A percentile compares a stretch with the other conserved stretches of the same genome.
phyloP scores from a whole-genome alignment of 768 basidiomycete genomes.

The Rhizopogon rudus region DNA sequence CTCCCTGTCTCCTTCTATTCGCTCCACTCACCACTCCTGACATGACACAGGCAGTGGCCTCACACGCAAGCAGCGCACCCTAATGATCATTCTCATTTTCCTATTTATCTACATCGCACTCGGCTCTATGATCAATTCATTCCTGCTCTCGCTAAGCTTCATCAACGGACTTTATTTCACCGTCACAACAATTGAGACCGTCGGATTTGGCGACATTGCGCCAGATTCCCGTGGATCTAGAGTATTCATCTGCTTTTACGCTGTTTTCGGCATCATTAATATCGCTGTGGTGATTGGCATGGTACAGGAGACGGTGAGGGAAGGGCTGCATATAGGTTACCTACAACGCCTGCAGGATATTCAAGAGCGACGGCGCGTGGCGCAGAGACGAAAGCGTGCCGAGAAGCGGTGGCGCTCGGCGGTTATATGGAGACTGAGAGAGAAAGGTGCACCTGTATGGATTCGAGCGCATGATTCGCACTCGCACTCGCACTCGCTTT shows the following conservation, averaged over 20 bases:
- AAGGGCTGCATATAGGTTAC: slow-evolving; percentile 65
- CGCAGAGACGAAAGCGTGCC: slow-evolving; percentile 38
- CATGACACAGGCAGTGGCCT: slow-evolving; percentile 60
- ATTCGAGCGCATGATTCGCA: slow-evolving; percentile 21
- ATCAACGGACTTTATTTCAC: slow-evolving; percentile 78
- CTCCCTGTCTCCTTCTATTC: neutral
- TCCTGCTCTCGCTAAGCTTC: slow-evolving; percentile 50
- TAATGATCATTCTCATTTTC: slow-evolving; percentile 75
- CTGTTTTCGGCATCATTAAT: slow-evolving; percentile 56
- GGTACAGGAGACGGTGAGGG: slow-evolving; percentile 67
- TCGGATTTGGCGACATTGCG: slow-evolving; percentile 73
- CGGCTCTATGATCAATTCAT: slow-evolving; percentile 57
- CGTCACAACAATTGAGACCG: slow-evolving; percentile 66
- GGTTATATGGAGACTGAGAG: slow-evolving; percentile 58
- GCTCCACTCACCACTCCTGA: neutral
- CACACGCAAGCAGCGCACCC: slow-evolving; percentile 71
- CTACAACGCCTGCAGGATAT: slow-evolving; percentile 46
- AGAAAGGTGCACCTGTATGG: slow-evolving; percentile 47
- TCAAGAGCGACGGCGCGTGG: slow-evolving; percentile 40
- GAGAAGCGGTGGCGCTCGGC: slow-evolving; percentile 54
- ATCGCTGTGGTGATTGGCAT: slow-evolving; percentile 60
- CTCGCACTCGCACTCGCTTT: slow-evolving; percentile 1
- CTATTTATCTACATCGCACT: slow-evolving; percentile 70
- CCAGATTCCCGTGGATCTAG: slow-evolving; percentile 47
- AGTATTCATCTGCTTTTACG: slow-evolving; percentile 56